phyloP scores from a whole-genome alignment of 116 monocot genomes.

The Trichopus zeylanicus region DNA sequence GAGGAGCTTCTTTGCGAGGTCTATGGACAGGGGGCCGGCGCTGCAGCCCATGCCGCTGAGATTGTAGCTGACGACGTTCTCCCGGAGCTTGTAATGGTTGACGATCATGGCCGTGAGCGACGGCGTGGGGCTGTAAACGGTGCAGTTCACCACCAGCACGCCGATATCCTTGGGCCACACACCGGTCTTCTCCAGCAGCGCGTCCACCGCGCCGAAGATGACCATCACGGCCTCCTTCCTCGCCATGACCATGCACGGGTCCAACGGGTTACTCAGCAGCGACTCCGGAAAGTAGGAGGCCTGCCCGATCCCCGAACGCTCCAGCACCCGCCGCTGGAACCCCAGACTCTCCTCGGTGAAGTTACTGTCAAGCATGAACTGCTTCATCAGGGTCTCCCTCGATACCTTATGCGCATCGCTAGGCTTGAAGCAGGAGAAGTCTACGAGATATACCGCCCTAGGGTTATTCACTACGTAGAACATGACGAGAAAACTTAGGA shows the following conservation, averaged over 20 bases:
- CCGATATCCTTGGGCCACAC: slow-evolving; percentile 3
- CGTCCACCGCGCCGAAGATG: slow-evolving; percentile 3
- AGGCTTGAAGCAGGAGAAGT: slow-evolving; percentile 10
- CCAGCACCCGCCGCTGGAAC: slow-evolving; percentile 8
- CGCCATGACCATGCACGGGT: not conserved
- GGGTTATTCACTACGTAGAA: not conserved
- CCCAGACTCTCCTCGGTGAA: slow-evolving; percentile 3
- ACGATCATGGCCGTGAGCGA: slow-evolving; percentile 9
- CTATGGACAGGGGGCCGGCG: slow-evolving; percentile 7
- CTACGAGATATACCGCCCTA: slow-evolving; percentile 1
- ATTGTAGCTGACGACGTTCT: not conserved
- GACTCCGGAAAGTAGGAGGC: slow-evolving; percentile 1
- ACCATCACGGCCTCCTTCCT: slow-evolving; percentile 11
- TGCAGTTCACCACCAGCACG: slow-evolving; percentile 7
- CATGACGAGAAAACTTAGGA: not conserved
- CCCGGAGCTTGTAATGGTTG: slow-evolving; percentile 8
- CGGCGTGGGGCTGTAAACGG: slow-evolving; percentile 5
- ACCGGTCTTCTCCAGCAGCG: not conserved
- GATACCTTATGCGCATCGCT: not conserved
- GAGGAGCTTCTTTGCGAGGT: slow-evolving; percentile 3
- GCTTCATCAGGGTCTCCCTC: slow-evolving; percentile 1
- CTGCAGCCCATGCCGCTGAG: slow-evolving; percentile 11
- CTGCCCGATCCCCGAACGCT: slow-evolving; percentile 5
- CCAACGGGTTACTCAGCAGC: not conserved
- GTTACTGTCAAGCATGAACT: not conserved